These are phyloP conservation scores for Bimuria novae-zelandiae DNA, from an alignment of 2,329 filamentous ascomycete genomes.

Conservation along the genomic window DNA sequence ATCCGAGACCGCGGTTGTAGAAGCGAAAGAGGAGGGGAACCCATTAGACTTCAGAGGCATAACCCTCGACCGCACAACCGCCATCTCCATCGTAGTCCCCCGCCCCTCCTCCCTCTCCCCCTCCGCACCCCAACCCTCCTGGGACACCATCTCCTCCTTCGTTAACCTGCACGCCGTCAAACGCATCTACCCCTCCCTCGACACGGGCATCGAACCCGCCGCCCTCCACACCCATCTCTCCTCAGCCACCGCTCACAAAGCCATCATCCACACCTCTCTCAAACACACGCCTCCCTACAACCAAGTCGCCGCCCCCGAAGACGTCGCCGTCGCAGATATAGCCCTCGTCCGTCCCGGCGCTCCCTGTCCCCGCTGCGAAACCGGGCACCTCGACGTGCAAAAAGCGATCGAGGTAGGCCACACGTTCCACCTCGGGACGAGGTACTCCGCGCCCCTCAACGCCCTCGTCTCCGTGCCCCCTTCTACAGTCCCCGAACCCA, in stretches of 20 bases:
- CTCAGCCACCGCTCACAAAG: too few relatives aligned
- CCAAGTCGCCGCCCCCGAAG: too few relatives aligned
- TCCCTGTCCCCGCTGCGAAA: conserved; percentile 70
- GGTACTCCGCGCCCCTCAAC: conserved; percentile 78
- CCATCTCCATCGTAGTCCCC: conserved; percentile 63
- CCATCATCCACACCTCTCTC: conserved; percentile 27
- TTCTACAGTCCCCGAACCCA: conserved; percentile 52
- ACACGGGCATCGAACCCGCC: conserved; percentile 65
- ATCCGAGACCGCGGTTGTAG: too few relatives aligned
- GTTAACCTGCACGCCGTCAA: conserved; percentile 69
- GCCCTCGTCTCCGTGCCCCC: conserved; percentile 62
- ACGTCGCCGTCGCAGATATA: too few relatives aligned
- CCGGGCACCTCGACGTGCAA: conserved; percentile 66
- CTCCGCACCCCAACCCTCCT: too few relatives aligned
- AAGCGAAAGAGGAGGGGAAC: too few relatives aligned
- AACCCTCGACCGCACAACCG: conserved; percentile 67
- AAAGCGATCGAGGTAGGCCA: conserved; percentile 89
- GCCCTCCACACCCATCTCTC: conserved; percentile 28
- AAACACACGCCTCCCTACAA: not conserved
- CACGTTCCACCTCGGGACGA: conserved; percentile 89
- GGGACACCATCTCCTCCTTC: conserved; percentile 42
- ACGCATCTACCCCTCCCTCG: conserved; percentile 66
- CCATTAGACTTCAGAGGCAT: conserved; percentile 65
- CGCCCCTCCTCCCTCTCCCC: too few relatives aligned
- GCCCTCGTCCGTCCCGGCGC: conserved; percentile 70